These are phyloP conservation scores for Emericellopsis cladophorae DNA, from an alignment of 2,329 filamentous ascomycete genomes.

Conservation along the genomic window DNA sequence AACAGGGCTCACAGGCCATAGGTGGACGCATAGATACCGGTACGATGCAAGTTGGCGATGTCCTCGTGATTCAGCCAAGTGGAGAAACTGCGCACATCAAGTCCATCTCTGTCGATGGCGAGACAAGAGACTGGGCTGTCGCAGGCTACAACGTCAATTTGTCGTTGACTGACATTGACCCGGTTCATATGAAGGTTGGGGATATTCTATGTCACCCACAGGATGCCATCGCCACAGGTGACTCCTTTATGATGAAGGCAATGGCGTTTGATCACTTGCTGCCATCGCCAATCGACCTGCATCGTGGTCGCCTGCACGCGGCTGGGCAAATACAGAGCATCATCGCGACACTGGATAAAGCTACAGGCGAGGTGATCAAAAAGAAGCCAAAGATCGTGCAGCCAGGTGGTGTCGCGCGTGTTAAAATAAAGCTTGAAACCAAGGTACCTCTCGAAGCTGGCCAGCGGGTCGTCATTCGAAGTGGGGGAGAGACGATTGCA, in stretches of 20 bases:
- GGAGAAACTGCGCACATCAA: slow-evolving; percentile 73
- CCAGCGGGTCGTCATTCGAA: slow-evolving; percentile 68
- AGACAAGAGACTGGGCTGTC: slow-evolving; percentile 74
- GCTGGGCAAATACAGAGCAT: slow-evolving; percentile 63
- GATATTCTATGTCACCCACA: slow-evolving; percentile 71
- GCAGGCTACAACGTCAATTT: slow-evolving; percentile 81
- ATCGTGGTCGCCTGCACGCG: slow-evolving; percentile 70
- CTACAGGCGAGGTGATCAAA: slow-evolving; percentile 60
- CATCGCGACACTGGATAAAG: slow-evolving; percentile 65
- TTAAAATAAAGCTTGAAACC: slow-evolving; percentile 60
- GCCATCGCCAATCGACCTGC: slow-evolving; percentile 81
- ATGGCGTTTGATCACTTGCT: slow-evolving; percentile 82
- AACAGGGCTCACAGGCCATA: slow-evolving; percentile 72
- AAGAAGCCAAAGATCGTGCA: slow-evolving; percentile 78
- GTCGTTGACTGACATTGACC: slow-evolving; percentile 76
- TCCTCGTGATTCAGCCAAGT: slow-evolving; percentile 66
- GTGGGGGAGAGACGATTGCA: slow-evolving; percentile 72
- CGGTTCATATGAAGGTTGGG: slow-evolving; percentile 67
- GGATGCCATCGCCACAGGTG: slow-evolving; percentile 56
- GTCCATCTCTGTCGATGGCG: slow-evolving; percentile 63
- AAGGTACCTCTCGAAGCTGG: slow-evolving; percentile 72
- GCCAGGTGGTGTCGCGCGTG: slow-evolving; percentile 63
- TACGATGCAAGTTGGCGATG: slow-evolving; percentile 72
- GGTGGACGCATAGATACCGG: slow-evolving; percentile 80
- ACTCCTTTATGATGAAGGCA: slow-evolving; percentile 68